A percentile compares a stretch with the other conserved stretches of the same genome.
These are phyloP conservation scores for Pichia sp. DNA, from an alignment of 1,139 yeast species.

Conservation along the genomic window DNA sequence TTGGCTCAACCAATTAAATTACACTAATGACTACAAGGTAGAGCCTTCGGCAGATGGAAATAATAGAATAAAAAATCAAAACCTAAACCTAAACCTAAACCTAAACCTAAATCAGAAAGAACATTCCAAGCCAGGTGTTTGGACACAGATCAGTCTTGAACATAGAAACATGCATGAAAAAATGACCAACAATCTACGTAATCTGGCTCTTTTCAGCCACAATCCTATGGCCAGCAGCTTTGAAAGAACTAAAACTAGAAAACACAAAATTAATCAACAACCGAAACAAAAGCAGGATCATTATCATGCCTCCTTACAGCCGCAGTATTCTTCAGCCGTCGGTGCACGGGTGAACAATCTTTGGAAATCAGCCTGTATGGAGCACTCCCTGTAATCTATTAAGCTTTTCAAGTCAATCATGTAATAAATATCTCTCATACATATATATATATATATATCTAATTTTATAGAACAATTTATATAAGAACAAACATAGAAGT, in stretches of 20 bases:
- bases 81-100: neutral
- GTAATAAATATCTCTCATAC: too few relatives aligned
- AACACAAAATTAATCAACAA: neutral
- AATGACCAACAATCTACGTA: slow-evolving; percentile 25
- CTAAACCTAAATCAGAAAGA: too few relatives aligned
- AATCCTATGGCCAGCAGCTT: slow-evolving; percentile 20
- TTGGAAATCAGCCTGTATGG: too few relatives aligned
- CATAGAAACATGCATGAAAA: slow-evolving; percentile 24
- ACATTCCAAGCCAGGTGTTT: slow-evolving; percentile 13
- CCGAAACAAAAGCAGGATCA: too few relatives aligned
- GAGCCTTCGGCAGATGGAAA: too few relatives aligned
- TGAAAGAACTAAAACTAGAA: slow-evolving; percentile 1
- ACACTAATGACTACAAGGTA: neutral
- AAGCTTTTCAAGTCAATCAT: too few relatives aligned
- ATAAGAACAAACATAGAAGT: too few relatives aligned
- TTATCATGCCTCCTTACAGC: neutral
- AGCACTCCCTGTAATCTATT: too few relatives aligned
- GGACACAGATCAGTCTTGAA: slow-evolving; percentile 24
- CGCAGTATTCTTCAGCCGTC: neutral
- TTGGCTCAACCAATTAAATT: neutral
- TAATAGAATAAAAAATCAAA: too few relatives aligned
- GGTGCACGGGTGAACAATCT: neutral
- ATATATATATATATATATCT: too few relatives aligned
- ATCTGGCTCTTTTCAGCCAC: slow-evolving; percentile 21
- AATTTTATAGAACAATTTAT: too few relatives aligned